Evolutionary conservation across 768 basidiomycete genomes (phyloP), one percentile per base, ranked within the genome.

Genomic region (Hericium rajendrae): DNA sequence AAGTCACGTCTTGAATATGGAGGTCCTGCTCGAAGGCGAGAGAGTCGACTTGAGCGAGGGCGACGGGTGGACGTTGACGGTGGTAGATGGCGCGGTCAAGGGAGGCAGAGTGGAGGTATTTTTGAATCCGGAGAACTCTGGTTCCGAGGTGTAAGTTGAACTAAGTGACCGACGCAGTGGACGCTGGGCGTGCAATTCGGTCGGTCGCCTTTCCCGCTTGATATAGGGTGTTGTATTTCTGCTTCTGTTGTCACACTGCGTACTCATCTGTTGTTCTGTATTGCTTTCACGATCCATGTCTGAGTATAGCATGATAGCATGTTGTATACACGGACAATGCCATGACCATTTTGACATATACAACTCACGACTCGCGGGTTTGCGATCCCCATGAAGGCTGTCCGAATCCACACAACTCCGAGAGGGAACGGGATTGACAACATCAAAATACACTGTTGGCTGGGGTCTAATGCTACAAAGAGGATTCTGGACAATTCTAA

Each of bases 11-110:
- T 26, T 18, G 43, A 46, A 16, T 20, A 28, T 60, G 9, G 56
- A 56, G 18, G 55, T 58, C 6, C 11, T 48, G 24, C 60, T 63
- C 2, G 55, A 61, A 16, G 60, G 60, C 22, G 55, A 53, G 58
- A 54, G 38, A 22, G 4, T 63, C 13, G 52, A 51, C 18, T 22
- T 62, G 60, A 51, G 55, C 26, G 40, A 18, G n/a, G 16, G 18
- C 12, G 56, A 51, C 11, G 62, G 62, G 32, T 58, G 56, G 59
- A 32, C 32, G 15, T n/a, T 61, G 24, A 37, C 60, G 54, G 54
- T 39, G 20, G 49, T 56, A 13, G 55, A 49, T 18, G 60, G 43
- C 16, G 55, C 53, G 8, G 48, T 62, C 48, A 50, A 46, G 52
- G 60, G 60, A 20, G 62, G 62, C 40, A 20, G 52, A 32, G 32